These are phyloP conservation scores for Cutaneotrichosporon sp. DNA, from an alignment of 1,284 basidiomycete genomes.

Conservation along the genomic window DNA sequence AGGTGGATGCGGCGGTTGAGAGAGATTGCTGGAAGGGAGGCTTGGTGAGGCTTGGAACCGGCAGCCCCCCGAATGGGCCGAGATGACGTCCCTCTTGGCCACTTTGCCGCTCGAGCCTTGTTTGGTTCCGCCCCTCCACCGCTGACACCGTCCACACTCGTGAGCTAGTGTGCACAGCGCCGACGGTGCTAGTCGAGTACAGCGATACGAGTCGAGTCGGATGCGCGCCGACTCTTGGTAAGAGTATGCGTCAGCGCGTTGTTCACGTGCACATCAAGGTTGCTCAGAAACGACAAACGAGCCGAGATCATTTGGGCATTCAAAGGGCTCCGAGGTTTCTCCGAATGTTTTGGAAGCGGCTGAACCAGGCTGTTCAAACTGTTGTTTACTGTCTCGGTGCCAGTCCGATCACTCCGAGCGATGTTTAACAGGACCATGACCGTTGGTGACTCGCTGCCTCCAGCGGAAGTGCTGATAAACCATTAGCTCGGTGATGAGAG, in stretches of 20 bases:
- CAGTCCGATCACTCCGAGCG: neutral
- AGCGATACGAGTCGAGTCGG: no score
- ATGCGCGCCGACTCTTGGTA: neutral
- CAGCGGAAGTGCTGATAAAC: neutral
- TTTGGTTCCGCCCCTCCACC: slow-evolving; percentile 2
- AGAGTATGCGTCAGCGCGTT: neutral
- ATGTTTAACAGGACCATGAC: neutral
- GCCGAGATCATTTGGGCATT: neutral
- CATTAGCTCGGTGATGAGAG: neutral
- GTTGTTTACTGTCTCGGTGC: neutral
- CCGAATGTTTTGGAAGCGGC: neutral
- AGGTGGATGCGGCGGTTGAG: neutral
- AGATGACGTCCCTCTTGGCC: no score
- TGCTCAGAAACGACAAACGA: neutral
- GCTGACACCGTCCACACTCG: no score
- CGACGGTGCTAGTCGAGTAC: no score
- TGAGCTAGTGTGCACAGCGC: neutral
- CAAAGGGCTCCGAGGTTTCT: neutral
- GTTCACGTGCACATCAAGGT: neutral
- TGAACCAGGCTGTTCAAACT: neutral
- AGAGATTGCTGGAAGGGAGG: neutral
- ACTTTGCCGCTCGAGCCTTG: neutral
- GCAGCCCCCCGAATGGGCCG: neutral
- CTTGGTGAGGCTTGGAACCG: neutral
- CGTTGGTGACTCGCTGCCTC: neutral